Conservation (phyloP, 2,329 filamentous ascomycete genomes). For the Chaetoscypha palmicola region DNA sequence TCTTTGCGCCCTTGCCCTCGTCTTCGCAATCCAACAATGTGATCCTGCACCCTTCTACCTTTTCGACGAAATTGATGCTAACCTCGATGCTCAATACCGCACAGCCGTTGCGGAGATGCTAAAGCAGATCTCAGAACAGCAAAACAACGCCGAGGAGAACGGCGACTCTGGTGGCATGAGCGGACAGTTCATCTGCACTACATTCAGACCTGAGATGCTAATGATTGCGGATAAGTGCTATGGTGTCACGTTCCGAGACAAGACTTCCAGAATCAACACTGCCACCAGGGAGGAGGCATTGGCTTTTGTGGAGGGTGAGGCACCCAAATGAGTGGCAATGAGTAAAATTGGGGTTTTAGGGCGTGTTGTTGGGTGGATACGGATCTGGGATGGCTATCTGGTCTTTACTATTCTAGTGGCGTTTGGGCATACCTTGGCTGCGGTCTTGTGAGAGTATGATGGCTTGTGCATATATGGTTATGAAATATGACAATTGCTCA, state of each 20-base stretch:
- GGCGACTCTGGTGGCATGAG: conserved; percentile 36
- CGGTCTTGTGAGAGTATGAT: not conserved
- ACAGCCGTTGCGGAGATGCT: conserved; percentile 90
- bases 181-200: conserved; percentile 95
- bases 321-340: conserved; percentile 28
- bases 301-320: conserved; percentile 86
- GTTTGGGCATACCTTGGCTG: not conserved
- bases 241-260: conserved; percentile 87
- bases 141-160: conserved; percentile 29
- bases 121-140: conserved; percentile 62
- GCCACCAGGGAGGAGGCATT: conserved; percentile 82
- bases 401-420: too few species aligned
- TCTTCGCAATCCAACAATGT: conserved; percentile 97
- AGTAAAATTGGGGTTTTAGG: too few species aligned
- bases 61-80: conserved; percentile 98
- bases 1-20: conserved; percentile 91
- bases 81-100: conserved; percentile 94
- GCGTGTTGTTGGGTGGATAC: too few species aligned
- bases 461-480: not conserved
- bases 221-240: conserved; percentile 96
- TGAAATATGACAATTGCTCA: not conserved
- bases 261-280: conserved; percentile 90
- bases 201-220: conserved; percentile 94
- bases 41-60: conserved; percentile 98
- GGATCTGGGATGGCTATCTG: too few species aligned